Percentiles rank a stretch among this genome's conserved stretches.
Conservation (phyloP, 371 early-diverging fungal genomes). For the Rhizopus sp. region DNA sequence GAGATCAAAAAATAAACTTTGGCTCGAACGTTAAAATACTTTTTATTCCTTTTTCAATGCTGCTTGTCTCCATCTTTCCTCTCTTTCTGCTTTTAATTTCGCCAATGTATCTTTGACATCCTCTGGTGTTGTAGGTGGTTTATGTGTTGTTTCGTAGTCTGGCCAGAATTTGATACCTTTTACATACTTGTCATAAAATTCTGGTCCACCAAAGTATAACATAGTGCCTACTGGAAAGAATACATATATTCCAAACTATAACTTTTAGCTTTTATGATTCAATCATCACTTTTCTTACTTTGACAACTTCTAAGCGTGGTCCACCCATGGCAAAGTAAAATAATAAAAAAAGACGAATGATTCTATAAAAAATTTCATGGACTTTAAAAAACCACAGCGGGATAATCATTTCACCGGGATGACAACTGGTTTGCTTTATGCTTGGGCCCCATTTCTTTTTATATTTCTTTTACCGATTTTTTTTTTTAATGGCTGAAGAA, state of each 20-base stretch:
- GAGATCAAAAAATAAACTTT: conserved; percentile 45
- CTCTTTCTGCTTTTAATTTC: conserved; percentile 45
- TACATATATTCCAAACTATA: conserved; percentile 57
- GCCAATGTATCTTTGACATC: conserved; percentile 42
- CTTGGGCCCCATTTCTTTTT: neutral
- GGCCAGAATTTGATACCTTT: conserved; percentile 57
- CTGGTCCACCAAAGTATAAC: conserved; percentile 60
- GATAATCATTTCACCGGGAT: neutral
- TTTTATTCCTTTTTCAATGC: conserved; percentile 21
- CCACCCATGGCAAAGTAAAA: conserved; percentile 41
- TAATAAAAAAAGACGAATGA: conserved; percentile 3
- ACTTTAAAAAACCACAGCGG: neutral
- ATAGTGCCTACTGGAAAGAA: conserved; percentile 56
- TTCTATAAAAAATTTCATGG: neutral
- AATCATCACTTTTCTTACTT: conserved; percentile 28
- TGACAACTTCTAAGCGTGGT: conserved; percentile 52
- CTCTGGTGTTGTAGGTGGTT: conserved; percentile 51
- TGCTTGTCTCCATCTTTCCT: conserved; percentile 51
- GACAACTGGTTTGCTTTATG: neutral
- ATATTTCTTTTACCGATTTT: conserved; percentile 1
- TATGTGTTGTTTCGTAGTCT: conserved; percentile 42
- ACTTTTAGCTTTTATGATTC: neutral
- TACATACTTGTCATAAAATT: conserved; percentile 52
- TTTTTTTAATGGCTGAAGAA: conserved; percentile 42
- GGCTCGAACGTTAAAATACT: conserved; percentile 40